A percentile compares a stretch with the other conserved stretches of the same genome.
These are phyloP conservation scores for Xylariaceae sp. DNA, from an alignment of 2,329 filamentous ascomycete genomes.

Conservation along the genomic window DNA sequence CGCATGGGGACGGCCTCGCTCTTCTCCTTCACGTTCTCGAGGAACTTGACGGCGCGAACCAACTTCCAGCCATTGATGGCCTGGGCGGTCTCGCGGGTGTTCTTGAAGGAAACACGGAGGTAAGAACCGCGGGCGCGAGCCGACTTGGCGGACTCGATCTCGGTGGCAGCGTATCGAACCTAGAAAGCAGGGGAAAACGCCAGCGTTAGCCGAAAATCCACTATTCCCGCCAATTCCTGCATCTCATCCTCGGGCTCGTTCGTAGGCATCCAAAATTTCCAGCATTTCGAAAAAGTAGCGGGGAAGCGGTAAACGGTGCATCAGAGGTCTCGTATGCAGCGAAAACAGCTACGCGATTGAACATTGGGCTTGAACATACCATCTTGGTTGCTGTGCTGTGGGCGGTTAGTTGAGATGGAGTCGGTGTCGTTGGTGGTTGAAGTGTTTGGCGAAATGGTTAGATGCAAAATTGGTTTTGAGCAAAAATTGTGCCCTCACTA, in stretches of 20 bases:
- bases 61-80: constrained; percentile 99
- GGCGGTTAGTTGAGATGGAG: constrained; percentile 46
- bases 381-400: constrained; percentile 51
- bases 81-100: constrained; percentile 99
- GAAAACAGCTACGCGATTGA: constrained; percentile 1
- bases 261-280: background rate
- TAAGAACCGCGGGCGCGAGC: constrained; percentile 97
- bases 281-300: constrained; percentile 3
- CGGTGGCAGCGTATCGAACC: constrained; percentile 94
- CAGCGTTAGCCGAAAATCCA: constrained; percentile 22
- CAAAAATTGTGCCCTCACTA: constrained; percentile 42
- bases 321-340: constrained; percentile 8
- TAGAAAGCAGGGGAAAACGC: constrained; percentile 35
- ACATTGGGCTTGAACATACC: constrained; percentile 35
- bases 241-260: constrained; percentile 10
- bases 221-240: constrained; percentile 5
- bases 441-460: constrained; percentile 38
- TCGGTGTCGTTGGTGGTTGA: constrained; percentile 48
- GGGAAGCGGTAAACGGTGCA: constrained; percentile 29
- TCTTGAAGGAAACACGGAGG: constrained; percentile 99
- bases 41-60: constrained; percentile 89
- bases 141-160: constrained; percentile 85
- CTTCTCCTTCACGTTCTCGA: constrained; percentile 97
- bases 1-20: constrained; percentile 98
- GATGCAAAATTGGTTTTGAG: constrained; percentile 40